phyloP scores from a whole-genome alignment of 2,329 filamentous ascomycete genomes.

The Aureobasidium sp. region DNA sequence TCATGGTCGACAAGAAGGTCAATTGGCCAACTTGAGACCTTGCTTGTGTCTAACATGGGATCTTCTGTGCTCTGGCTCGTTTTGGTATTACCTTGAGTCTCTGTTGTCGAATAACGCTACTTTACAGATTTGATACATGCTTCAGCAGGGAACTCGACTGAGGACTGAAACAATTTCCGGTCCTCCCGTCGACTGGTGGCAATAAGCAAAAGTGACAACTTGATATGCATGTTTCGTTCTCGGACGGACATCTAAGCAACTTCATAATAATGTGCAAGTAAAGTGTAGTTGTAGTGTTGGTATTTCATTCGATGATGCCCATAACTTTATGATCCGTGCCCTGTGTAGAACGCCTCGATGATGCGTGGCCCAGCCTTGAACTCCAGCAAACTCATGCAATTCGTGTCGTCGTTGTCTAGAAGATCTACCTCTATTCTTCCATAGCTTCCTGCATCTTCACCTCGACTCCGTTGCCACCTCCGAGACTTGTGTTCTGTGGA shows the following conservation, averaged over 20 bases:
- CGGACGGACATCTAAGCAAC: too few species aligned
- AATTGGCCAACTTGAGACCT: background rate
- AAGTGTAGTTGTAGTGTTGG: background rate
- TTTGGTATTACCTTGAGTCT: too few species aligned
- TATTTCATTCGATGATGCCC: background rate
- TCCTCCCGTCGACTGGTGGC: background rate
- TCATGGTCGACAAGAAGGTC: background rate
- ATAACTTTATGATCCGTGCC: background rate
- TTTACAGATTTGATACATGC: background rate
- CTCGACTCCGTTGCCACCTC: slow-evolving; percentile 14
- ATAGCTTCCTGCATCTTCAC: slow-evolving; percentile 19
- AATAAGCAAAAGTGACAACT: too few species aligned
- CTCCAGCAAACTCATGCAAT: slow-evolving; percentile 10
- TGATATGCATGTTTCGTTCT: too few species aligned
- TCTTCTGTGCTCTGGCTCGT: background rate
- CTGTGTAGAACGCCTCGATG: slow-evolving; percentile 5
- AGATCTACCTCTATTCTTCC: slow-evolving; percentile 1
- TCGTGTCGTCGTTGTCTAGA: slow-evolving; percentile 11
- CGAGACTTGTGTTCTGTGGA: slow-evolving; percentile 16
- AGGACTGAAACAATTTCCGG: background rate
- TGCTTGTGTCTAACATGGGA: too few species aligned
- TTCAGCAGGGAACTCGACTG: background rate
- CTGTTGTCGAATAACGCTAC: background rate
- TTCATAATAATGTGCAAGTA: background rate
- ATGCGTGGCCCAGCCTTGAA: background rate